These are phyloP conservation scores for Cotoneaster glaucophyllus DNA, from an alignment of 306 rosid species.

Conservation along the genomic window DNA sequence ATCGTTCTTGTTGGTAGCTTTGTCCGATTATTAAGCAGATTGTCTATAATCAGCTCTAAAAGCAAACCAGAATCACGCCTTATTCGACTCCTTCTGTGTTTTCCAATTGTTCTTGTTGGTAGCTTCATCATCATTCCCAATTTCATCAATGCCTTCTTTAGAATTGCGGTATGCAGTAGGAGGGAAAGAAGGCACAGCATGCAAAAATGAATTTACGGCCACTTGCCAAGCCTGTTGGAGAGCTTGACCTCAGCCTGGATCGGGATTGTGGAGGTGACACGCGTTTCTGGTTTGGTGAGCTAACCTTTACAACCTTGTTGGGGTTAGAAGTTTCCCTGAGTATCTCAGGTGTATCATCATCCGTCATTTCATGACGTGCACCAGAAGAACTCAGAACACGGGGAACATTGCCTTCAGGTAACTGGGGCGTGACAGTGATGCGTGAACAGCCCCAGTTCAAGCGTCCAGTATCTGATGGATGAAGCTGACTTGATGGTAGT, in stretches of 20 bases:
- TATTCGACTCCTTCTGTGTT: neutral
- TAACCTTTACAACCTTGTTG: neutral
- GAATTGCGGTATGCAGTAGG: conserved; percentile 7
- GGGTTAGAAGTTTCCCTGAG: conserved; percentile 11
- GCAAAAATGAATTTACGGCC: conserved; percentile 1
- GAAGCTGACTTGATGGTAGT: conserved; percentile 2
- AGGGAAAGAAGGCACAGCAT: conserved; percentile 14
- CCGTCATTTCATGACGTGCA: neutral
- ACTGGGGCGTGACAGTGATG: neutral
- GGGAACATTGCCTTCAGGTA: neutral
- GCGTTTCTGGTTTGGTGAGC: conserved; percentile 7
- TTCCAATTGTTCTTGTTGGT: neutral
- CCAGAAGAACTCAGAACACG: neutral
- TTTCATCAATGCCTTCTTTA: neutral
- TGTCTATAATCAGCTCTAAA: neutral
- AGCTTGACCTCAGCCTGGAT: neutral
- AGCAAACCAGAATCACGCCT: neutral
- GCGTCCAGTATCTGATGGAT: conserved; percentile 5
- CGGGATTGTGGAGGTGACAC: conserved; percentile 6
- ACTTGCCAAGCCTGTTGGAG: conserved; percentile 11
- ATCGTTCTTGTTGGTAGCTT: neutral
- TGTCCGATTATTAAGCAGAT: neutral
- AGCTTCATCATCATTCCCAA: neutral
- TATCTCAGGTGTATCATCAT: conserved; percentile 7
- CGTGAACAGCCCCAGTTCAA: conserved; percentile 11